A percentile compares a stretch with the other conserved stretches of the same genome.
These are phyloP conservation scores for Beauveria brongniartii DNA, from an alignment of 2,329 filamentous ascomycete genomes.

Conservation along the genomic window DNA sequence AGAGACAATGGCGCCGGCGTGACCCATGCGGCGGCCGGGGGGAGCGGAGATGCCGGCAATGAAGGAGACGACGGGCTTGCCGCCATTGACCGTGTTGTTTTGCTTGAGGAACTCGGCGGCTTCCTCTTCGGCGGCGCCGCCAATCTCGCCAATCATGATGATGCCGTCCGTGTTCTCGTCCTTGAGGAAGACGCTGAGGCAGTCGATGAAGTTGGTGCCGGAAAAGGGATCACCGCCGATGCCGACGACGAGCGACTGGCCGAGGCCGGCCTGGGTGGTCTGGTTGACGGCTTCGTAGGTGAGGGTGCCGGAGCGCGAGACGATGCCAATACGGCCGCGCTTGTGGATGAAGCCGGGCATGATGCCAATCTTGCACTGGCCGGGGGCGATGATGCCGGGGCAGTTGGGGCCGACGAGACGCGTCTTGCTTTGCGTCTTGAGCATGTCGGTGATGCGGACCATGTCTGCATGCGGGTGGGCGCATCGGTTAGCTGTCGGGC, in stretches of 20 bases:
- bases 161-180: constrained; percentile 97
- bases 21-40: constrained; percentile 93
- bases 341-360: constrained; percentile 99
- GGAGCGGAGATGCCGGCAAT: constrained; percentile 98
- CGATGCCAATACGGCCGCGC: constrained; percentile 96
- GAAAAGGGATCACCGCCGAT: constrained; percentile 98
- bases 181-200: constrained; percentile 91
- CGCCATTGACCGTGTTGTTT: constrained; percentile 76
- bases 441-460: constrained; percentile 96
- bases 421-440: constrained; percentile 96
- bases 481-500: background rate
- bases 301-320: constrained; percentile 94
- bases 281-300: constrained; percentile 99
- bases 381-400: constrained; percentile 88
- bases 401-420: constrained; percentile 96
- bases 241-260: constrained; percentile 95
- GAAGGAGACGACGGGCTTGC: constrained; percentile 95
- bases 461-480: constrained; percentile 57
- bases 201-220: constrained; percentile 99
- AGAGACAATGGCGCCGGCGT: constrained; percentile 95
- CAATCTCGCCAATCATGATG: constrained; percentile 99
- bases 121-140: constrained; percentile 94
- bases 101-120: constrained; percentile 91
- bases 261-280: constrained; percentile 92
- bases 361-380: constrained; percentile 99